Base-by-base conservation (phyloP, 2,329 filamentous ascomycete genomes). In the Ascochyta rabiei region DNA sequence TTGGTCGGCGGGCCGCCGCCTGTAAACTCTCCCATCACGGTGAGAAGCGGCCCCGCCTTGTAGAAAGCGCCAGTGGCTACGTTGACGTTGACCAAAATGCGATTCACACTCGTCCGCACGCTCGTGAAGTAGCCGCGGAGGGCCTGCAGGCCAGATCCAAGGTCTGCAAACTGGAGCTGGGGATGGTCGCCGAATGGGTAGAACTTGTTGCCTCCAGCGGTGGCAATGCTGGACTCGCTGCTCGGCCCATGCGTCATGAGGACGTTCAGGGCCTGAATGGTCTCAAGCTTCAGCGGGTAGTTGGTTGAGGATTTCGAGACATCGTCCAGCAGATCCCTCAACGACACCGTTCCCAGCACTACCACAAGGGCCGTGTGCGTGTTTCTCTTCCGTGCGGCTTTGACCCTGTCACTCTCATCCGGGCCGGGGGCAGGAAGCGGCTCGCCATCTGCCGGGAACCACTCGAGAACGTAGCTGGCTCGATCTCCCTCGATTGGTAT, bases 121-220 rank as follows among this genome's bases (percentile, higher is more conserved):
- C 84, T 87, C 10, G 84, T 77, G 64, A 83, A 88, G 70, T 84
- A 89, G 0, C 86, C 86, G 37, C 85, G 79, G 4, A 86, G 69
- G 0, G 84, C 84, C 42, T 82, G 76, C 0, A 89, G 73, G 1
- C 84, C 84, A 10, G 68, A 75, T 2, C 77, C 79, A 1, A 88
- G 76, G 26, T 77, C 64, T 3, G 67, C 64, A 0, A 51, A 59
- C 42, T 82, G 75, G 50, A 37, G 9, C 21, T 81, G 64, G 0
- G 79, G 76, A 59, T 82, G 86, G 51, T 81, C 80, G 3, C 61
- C 61, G 10, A 70, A 68, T 0, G 71, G 71, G 31, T 67, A 74
- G 53, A 68, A 74, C 39, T 80, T 82, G 67, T 85, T 87, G 4
- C 77, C 72, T 0, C 81, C 81, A n/a, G 82, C 75, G 0, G 78